phyloP scores from a whole-genome alignment of 768 basidiomycete species.

The Russula vinacea region DNA sequence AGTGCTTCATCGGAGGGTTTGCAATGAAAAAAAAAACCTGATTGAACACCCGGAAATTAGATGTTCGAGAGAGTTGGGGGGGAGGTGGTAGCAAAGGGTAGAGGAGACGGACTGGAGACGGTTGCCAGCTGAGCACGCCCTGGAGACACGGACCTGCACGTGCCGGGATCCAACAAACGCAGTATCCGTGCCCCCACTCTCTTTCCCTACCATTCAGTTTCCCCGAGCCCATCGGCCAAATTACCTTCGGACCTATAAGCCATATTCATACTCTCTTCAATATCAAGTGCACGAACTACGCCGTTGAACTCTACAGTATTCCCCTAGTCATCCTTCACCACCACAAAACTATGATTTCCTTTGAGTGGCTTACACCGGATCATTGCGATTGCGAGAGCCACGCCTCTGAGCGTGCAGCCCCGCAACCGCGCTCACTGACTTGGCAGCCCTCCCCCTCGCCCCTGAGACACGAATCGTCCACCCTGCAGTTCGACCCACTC shows the following conservation, averaged over 20 bases:
- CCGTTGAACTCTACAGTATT: not conserved
- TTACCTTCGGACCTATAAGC: not conserved
- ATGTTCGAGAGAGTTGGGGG: not conserved
- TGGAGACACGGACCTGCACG: not conserved
- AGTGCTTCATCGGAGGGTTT: constrained; percentile 7
- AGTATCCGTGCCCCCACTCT: not conserved
- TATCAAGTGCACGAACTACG: not conserved
- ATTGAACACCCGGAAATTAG: constrained; percentile 16
- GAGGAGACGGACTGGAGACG: not conserved
- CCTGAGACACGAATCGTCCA: constrained; percentile 17
- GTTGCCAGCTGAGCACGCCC: not conserved
- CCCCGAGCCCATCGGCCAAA: not conserved
- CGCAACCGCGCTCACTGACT: constrained; percentile 19
- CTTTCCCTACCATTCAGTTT: too few relatives aligned
- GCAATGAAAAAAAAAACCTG: constrained; percentile 24
- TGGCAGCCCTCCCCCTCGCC: constrained; percentile 26
- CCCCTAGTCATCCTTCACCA: not conserved
- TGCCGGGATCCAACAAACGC: not conserved
- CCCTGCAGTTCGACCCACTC: not conserved
- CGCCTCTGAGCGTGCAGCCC: constrained; percentile 3
- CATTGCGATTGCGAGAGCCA: constrained; percentile 9
- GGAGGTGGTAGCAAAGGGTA: not conserved
- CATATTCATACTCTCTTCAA: not conserved
- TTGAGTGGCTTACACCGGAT: constrained; percentile 12
- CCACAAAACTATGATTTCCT: constrained; percentile 13